Evolutionary conservation across 148 eudicot species (phyloP), one percentile per base, ranked within the genome.

Genomic region (Silene uniflora): DNA sequence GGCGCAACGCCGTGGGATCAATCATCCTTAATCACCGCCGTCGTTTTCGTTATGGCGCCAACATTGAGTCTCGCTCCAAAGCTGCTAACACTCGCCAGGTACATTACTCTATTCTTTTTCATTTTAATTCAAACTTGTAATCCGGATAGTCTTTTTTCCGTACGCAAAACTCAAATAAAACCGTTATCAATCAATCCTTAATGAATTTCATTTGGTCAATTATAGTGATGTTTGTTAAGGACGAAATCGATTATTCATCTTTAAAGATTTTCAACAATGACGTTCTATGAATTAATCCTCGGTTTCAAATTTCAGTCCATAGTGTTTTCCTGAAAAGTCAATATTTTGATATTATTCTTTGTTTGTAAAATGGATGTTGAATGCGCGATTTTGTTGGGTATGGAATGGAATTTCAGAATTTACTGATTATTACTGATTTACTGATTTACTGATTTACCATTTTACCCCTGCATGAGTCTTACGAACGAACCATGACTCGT

Each of bases 31-130:
- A 91, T 19, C 86, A 78, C 4, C 80, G 87, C 3, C 85, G 96
- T 0, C 87, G 96, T 2, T 89, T 91, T 29, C 90, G 96, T 0
- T 79, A 84, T 56, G 85, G 81, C 74, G 82, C 91, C 11, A 77
- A 89, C 75, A 84, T 91, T 39, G 75, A 82, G 13, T 80, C 84
- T 64, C 89, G 96, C 0, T 78, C 79, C 24, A 74, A 78, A 65
- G 80, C 80, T 6, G 81, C 80, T 35, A 76, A 71, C 32, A 58
- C 87, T 77, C 78, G 75, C 56, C 88, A 88, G 91, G 91, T 88
- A 35, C 71, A 0, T 59, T 39, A 6, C 10, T 39, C 44, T 9
- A 2, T 39, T 7, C 44, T 6, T 6, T 32, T 27, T 27, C 29
- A 2, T 27, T 2, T 27, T 2, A 27, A 1, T 27, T 2, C 1